phyloP scores from a whole-genome alignment of 805 yeast species.

The Wickerhamiella sergipiensis region DNA sequence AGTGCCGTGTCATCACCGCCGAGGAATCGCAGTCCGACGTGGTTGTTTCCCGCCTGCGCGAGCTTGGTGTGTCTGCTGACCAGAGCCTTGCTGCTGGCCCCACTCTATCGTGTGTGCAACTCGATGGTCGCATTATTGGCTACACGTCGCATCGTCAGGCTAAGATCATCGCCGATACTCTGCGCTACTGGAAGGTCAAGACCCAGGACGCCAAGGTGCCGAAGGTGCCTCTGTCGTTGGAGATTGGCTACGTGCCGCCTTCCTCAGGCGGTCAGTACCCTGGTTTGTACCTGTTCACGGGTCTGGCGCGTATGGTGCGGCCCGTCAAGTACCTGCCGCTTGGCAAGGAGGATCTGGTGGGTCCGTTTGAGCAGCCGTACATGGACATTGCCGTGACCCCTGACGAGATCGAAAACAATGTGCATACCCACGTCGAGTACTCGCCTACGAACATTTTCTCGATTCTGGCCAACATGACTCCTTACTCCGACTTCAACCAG shows the following conservation, averaged over 20 bases:
- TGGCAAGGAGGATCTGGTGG: conserved; percentile 72
- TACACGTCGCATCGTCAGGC: conserved; percentile 92
- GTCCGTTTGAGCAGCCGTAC: conserved; percentile 97
- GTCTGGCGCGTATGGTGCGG: conserved; percentile 88
- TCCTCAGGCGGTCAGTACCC: conserved; percentile 94
- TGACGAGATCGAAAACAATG: conserved; percentile 65
- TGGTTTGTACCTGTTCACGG: conserved; percentile 82
- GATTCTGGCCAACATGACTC: conserved; percentile 91
- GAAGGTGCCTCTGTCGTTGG: conserved; percentile 74
- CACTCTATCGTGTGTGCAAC: conserved; percentile 71
- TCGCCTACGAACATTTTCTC: conserved; percentile 91
- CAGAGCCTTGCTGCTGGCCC: conserved; percentile 82
- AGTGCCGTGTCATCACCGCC: conserved; percentile 70
- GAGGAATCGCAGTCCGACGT: conserved; percentile 10
- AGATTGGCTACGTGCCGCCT: conserved; percentile 95
- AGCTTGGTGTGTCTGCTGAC: conserved; percentile 58
- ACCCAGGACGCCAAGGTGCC: conserved; percentile 40
- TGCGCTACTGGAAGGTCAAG: conserved; percentile 77
- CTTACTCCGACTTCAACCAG: conserved; percentile 96
- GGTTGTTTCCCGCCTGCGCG: conserved; percentile 44
- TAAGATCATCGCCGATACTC: conserved; percentile 69
- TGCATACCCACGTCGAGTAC: conserved; percentile 87
- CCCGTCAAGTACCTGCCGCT: conserved; percentile 86
- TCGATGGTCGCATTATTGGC: conserved; percentile 85
- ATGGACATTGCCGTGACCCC: conserved; percentile 94